Conservation (phyloP, 192 early-diverging fungal species). For the Mortierella alpina region DNA sequence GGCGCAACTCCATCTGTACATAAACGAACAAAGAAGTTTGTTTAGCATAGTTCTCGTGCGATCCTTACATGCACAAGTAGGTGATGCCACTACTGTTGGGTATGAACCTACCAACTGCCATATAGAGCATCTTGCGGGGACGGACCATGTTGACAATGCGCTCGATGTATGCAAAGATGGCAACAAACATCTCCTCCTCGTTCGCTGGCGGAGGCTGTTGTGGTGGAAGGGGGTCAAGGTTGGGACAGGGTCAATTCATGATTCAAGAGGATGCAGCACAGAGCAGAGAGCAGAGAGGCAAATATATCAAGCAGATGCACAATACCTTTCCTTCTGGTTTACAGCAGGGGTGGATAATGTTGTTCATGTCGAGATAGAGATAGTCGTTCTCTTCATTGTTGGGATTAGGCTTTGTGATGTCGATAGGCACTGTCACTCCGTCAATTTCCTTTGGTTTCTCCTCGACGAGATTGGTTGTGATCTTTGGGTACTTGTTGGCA, state of each 20-base stretch:
- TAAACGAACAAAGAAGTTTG: not conserved
- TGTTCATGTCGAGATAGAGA: constrained; percentile 99
- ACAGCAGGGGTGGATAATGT: constrained; percentile 89
- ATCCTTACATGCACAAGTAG: not conserved
- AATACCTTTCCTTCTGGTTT: constrained; percentile 79
- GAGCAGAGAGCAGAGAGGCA: not conserved
- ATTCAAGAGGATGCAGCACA: not conserved
- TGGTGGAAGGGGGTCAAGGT: not conserved
- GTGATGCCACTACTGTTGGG: not conserved
- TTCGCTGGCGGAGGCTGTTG: constrained; percentile 74
- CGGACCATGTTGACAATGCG: constrained; percentile 92
- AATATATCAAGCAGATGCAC: not conserved
- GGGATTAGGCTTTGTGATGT: constrained; percentile 89
- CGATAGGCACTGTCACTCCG: constrained; percentile 83
- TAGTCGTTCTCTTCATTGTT: constrained; percentile 95
- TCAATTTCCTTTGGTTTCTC: constrained; percentile 76
- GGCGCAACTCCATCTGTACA: constrained; percentile 93
- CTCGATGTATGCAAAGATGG: constrained; percentile 97
- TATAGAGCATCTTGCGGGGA: constrained; percentile 94
- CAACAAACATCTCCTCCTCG: constrained; percentile 95
- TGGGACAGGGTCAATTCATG: not conserved
- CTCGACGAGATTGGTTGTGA: constrained; percentile 76
- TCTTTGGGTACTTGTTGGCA: constrained; percentile 79
- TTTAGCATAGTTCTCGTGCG: not conserved
- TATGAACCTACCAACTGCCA: constrained; percentile 86